phyloP scores from a whole-genome alignment of 192 early-diverging fungal species.

The Piromyces finnis region DNA sequence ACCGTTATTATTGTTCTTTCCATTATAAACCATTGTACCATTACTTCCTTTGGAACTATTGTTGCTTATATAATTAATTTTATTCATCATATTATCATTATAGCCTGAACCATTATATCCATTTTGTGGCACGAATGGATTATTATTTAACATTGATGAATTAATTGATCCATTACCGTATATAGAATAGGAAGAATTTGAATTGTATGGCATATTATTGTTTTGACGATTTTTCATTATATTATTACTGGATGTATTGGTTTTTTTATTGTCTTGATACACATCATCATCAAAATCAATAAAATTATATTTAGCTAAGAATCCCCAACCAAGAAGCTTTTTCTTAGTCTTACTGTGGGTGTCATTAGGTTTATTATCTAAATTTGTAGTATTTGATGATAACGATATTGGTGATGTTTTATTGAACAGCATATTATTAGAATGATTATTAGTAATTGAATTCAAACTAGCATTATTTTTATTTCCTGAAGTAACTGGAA shows the following conservation, averaged over 20 bases:
- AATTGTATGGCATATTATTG: background rate
- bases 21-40: background rate
- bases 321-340: background rate
- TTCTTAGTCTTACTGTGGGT: background rate
- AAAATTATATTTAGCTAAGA: background rate
- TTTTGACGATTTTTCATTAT: background rate
- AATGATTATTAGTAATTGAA: background rate
- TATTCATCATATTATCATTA: background rate
- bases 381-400: too few relatives aligned
- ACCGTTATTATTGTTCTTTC: background rate
- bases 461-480: background rate
- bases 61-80: background rate
- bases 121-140: background rate
- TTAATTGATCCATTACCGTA: background rate
- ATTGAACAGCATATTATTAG: background rate
- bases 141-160: background rate
- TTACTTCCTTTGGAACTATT: background rate
- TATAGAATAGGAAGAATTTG: background rate
- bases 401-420: too few relatives aligned
- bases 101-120: background rate
- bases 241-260: background rate
- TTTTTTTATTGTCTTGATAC: background rate
- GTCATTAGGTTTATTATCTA: too few relatives aligned
- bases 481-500: background rate
- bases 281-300: background rate